Conservation (phyloP, 169 alveolate species). For the Plasmodium knowlesi region DNA sequence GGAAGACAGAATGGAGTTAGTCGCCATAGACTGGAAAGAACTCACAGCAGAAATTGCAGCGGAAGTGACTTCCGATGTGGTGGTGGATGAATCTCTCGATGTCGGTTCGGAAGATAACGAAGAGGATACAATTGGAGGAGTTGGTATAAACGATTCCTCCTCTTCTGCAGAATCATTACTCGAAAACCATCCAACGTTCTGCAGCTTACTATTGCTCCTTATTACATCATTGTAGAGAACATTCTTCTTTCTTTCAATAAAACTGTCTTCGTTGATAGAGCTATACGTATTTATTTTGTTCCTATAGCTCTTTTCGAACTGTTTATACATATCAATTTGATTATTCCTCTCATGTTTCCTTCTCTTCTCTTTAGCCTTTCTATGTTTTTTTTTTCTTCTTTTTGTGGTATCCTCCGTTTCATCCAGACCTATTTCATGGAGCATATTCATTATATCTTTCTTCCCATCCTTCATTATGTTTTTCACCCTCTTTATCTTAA, state of each 20-base stretch:
- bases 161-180: not conserved
- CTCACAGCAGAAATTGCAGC: not conserved
- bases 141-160: not conserved
- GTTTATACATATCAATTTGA: not conserved
- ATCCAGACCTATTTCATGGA: not conserved
- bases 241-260: not conserved
- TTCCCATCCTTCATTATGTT: conserved; percentile 4
- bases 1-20: conserved; percentile 3
- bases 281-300: not conserved
- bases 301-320: not conserved
- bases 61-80: not conserved
- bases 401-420: not conserved
- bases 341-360: not conserved
- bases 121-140: not conserved
- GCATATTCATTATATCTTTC: not conserved
- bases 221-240: not conserved
- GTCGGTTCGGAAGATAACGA: not conserved
- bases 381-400: not conserved
- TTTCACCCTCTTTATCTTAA: not conserved
- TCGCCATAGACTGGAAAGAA: not conserved
- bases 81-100: not conserved
- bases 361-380: not conserved
- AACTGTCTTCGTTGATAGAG: not conserved
- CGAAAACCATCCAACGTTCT: not conserved
- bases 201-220: not conserved